phyloP scores from a whole-genome alignment of 1,139 yeast species.

The Lipomyces yarrowii region DNA sequence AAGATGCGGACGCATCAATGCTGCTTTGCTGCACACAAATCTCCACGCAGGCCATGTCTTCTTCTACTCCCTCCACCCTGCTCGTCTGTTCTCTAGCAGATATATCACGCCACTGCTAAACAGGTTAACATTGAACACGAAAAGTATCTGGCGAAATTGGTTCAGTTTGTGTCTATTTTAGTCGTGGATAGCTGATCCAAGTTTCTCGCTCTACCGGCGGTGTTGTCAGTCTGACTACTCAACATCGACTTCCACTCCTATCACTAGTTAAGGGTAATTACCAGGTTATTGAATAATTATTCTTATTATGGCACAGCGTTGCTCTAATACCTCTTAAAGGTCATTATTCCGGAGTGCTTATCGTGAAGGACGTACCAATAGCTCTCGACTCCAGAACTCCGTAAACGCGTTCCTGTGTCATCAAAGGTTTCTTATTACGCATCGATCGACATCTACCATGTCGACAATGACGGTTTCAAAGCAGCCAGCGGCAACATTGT shows the following conservation, averaged over 20 bases:
- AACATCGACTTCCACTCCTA: neutral
- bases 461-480: conserved; percentile 6
- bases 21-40: too few species aligned
- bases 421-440: neutral
- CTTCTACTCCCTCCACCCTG: too few species aligned
- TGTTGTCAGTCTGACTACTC: neutral
- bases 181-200: too few species aligned
- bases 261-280: neutral
- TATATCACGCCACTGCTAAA: too few species aligned
- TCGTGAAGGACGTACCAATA: neutral
- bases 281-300: neutral
- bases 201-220: neutral
- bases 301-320: neutral
- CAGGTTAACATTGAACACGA: too few species aligned
- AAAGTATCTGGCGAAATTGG: too few species aligned
- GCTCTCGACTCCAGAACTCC: neutral
- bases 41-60: too few species aligned
- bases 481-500: neutral
- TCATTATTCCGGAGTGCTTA: neutral
- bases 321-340: neutral
- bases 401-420: neutral
- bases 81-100: too few species aligned
- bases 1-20: too few species aligned
- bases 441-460: neutral
- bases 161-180: too few species aligned